Conservation (phyloP, 2,329 filamentous ascomycete species). For the Acephala macrosclerotiorum region DNA sequence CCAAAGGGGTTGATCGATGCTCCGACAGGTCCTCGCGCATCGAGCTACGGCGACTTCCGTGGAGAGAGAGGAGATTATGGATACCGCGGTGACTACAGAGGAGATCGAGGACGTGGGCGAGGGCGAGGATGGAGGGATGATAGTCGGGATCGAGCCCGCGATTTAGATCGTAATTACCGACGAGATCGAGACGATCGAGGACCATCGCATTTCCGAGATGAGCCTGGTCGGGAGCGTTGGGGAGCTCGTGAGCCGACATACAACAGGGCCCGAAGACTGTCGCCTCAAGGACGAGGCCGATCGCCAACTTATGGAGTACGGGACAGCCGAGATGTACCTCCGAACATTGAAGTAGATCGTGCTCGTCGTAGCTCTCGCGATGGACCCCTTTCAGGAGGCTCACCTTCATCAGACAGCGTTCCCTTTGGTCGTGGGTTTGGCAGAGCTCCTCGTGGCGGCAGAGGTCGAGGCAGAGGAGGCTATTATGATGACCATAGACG, state of each 20-base stretch:
- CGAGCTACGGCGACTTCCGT: constrained; percentile 71
- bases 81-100: constrained; percentile 63
- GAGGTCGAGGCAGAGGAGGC: constrained; percentile 56
- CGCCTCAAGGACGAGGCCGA: constrained; percentile 64
- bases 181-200: constrained; percentile 64
- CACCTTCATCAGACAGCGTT: constrained; percentile 72
- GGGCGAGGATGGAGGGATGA: constrained; percentile 60
- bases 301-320: constrained; percentile 70
- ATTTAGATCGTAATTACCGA: constrained; percentile 55
- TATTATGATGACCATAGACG: constrained; percentile 63
- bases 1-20: constrained; percentile 78
- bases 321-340: constrained; percentile 58
- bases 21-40: constrained; percentile 69
- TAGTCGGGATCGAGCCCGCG: constrained; percentile 64
- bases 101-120: constrained; percentile 55
- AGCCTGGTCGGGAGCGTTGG: constrained; percentile 31
- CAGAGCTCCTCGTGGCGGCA: constrained; percentile 56
- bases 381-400: constrained; percentile 75
- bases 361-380: constrained; percentile 75
- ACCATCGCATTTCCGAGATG: not conserved
- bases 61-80: constrained; percentile 50
- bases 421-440: constrained; percentile 51
- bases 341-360: constrained; percentile 71
- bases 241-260: constrained; percentile 39
- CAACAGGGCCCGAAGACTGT: constrained; percentile 64